These are phyloP conservation scores for Xylaria hypoxylon DNA, from an alignment of 2,329 filamentous ascomycete genomes.

Conservation along the genomic window DNA sequence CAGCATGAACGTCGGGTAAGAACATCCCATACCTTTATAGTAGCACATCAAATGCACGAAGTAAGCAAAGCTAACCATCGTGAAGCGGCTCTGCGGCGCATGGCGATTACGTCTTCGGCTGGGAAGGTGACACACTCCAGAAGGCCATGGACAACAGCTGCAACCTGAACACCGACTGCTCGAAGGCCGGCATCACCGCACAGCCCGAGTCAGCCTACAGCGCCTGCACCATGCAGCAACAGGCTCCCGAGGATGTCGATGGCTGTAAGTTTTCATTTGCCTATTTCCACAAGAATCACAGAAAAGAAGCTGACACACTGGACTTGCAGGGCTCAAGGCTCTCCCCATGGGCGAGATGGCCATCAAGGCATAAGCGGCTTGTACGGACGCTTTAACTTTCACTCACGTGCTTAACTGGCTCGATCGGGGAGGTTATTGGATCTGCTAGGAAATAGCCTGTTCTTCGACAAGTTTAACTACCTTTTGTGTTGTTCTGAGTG, in stretches of 20 bases:
- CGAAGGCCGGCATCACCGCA: constrained; percentile 57
- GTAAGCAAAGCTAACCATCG: neutral
- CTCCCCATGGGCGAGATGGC: constrained; percentile 51
- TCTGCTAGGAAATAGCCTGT: neutral
- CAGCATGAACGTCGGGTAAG: constrained; percentile 58
- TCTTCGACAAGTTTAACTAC: neutral
- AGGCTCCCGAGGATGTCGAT: constrained; percentile 62
- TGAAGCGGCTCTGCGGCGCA: constrained; percentile 59
- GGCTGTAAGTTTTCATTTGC: constrained; percentile 55
- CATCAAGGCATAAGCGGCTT: constrained; percentile 45
- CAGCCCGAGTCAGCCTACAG: constrained; percentile 60
- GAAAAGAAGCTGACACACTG: constrained; percentile 25
- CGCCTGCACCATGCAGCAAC: constrained; percentile 59
- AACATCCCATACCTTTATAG: neutral
- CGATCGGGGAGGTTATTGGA: neutral
- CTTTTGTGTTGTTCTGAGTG: neutral
- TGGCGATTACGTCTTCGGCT: constrained; percentile 65
- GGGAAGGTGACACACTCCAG: constrained; percentile 62
- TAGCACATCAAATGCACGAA: constrained; percentile 22
- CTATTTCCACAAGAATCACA: neutral
- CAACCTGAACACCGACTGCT: constrained; percentile 60
- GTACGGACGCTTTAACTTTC: neutral
- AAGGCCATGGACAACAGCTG: constrained; percentile 61
- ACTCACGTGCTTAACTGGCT: constrained; percentile 2
- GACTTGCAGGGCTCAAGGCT: constrained; percentile 44